These are phyloP conservation scores for Chlorella sp. DNA, from an alignment of 139 green algal species.

Conservation along the genomic window DNA sequence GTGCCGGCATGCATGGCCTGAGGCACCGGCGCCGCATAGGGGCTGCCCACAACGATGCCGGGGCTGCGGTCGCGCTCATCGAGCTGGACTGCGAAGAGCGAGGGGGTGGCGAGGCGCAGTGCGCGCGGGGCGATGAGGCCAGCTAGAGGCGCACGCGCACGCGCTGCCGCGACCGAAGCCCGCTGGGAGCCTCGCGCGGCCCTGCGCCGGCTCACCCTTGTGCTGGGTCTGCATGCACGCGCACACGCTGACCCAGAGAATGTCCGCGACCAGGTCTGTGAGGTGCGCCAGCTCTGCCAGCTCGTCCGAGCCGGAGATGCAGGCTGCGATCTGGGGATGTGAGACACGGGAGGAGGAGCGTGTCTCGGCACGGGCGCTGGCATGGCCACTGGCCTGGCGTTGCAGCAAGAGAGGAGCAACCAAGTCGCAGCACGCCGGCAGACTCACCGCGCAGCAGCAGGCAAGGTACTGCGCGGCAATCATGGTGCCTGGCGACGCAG, in stretches of 20 bases:
- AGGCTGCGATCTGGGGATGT: slow-evolving; percentile 65
- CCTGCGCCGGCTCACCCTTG: no score
- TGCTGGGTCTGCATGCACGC: slow-evolving; percentile 91
- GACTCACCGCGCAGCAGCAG: slow-evolving; percentile 76
- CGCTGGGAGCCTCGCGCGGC: no score
- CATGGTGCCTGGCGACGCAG: no score
- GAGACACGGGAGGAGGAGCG: not conserved
- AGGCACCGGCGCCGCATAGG: slow-evolving; percentile 41
- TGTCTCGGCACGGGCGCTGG: not conserved
- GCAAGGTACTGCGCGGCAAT: slow-evolving; percentile 81
- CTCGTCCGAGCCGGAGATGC: slow-evolving; percentile 68
- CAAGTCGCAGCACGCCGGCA: not conserved
- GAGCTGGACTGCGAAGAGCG: no score
- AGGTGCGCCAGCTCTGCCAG: slow-evolving; percentile 66
- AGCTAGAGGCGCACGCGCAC: no score
- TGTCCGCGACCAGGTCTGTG: slow-evolving; percentile 77
- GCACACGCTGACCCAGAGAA: slow-evolving; percentile 86
- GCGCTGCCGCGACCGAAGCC: no score
- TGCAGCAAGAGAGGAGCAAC: not conserved
- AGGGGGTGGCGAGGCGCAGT: no score
- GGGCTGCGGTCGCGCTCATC: slow-evolving; percentile 68
- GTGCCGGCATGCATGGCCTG: slow-evolving; percentile 35
- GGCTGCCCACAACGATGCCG: slow-evolving; percentile 4
- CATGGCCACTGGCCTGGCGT: not conserved
- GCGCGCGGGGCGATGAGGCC: no score